Evolutionary conservation across 2,329 filamentous ascomycete genomes (phyloP).

Genomic region (Microthyrium microscopicum): DNA sequence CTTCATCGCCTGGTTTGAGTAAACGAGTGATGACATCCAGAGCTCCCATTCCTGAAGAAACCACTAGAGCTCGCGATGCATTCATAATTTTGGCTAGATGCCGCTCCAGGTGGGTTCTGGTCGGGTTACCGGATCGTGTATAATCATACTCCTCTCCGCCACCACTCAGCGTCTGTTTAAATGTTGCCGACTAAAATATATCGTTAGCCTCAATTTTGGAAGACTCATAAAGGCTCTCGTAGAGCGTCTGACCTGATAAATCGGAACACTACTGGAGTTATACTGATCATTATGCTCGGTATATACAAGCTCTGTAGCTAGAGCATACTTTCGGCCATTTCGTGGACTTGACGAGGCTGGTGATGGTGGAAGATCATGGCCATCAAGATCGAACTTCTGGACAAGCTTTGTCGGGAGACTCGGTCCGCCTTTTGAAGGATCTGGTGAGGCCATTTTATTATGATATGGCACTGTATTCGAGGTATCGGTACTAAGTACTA

Average conservation of each 20-base stretch:
- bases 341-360: conserved; percentile 83
- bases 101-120: conserved; percentile 84
- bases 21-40: conserved; percentile 90
- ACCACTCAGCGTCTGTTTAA: conserved; percentile 74
- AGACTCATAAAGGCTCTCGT: conserved; percentile 36
- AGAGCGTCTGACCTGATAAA: conserved; percentile 55
- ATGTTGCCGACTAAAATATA: conserved; percentile 64
- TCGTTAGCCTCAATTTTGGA: conserved; percentile 69
- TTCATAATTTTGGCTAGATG: conserved; percentile 99
- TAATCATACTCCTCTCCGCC: conserved; percentile 90
- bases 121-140: conserved; percentile 93
- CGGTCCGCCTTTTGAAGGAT: no score
- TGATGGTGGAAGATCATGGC: conserved; percentile 74
- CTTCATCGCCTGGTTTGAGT: conserved; percentile 83
- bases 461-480: no score
- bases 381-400: conserved; percentile 53
- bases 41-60: conserved; percentile 94
- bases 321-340: conserved; percentile 73
- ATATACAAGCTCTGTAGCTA: conserved; percentile 92
- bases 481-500: no score
- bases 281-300: conserved; percentile 95
- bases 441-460: no score
- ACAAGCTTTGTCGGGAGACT: no score
- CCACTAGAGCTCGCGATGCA: conserved; percentile 74
- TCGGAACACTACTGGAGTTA: conserved; percentile 87